Conservation (phyloP, 1,139 yeast species). For the Geotrichum australiense region DNA sequence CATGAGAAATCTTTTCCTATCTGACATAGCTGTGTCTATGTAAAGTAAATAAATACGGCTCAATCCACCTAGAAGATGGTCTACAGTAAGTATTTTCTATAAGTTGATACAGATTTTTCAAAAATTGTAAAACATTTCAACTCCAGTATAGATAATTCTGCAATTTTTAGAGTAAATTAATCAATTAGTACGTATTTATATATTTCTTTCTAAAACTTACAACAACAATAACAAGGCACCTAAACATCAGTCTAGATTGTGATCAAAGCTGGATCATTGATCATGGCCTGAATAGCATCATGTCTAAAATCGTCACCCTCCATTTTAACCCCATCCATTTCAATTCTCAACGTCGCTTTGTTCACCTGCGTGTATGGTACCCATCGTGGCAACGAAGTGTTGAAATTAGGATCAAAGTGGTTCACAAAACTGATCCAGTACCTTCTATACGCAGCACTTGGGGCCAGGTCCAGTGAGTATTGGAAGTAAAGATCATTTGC, state of each 20-base stretch:
- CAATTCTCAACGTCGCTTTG: constrained; percentile 11
- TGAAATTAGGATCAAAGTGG: constrained; percentile 20
- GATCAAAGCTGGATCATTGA: constrained; percentile 2
- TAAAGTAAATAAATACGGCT: too few relatives aligned
- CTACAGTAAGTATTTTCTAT: too few relatives aligned
- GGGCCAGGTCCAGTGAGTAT: constrained; percentile 4
- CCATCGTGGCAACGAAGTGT: constrained; percentile 17
- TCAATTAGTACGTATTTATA: too few relatives aligned
- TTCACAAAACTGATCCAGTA: constrained; percentile 23
- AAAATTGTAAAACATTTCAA: too few relatives aligned
- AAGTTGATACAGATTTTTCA: too few relatives aligned
- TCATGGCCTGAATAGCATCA: not conserved
- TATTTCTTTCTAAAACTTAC: too few relatives aligned
- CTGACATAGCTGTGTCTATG: too few relatives aligned
- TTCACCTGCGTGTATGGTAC: constrained; percentile 27
- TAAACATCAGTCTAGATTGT: constrained; percentile 2
- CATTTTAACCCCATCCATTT: not conserved
- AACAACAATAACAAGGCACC: too few relatives aligned
- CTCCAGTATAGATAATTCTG: too few relatives aligned
- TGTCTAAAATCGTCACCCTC: constrained; percentile 6
- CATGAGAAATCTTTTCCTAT: too few relatives aligned
- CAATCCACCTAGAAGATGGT: too few relatives aligned
- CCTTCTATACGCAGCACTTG: constrained; percentile 19
- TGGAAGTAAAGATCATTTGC: constrained; percentile 17
- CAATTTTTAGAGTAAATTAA: too few relatives aligned